Base-by-base conservation (phyloP, 306 rosid species). In the Sindora glabra region DNA sequence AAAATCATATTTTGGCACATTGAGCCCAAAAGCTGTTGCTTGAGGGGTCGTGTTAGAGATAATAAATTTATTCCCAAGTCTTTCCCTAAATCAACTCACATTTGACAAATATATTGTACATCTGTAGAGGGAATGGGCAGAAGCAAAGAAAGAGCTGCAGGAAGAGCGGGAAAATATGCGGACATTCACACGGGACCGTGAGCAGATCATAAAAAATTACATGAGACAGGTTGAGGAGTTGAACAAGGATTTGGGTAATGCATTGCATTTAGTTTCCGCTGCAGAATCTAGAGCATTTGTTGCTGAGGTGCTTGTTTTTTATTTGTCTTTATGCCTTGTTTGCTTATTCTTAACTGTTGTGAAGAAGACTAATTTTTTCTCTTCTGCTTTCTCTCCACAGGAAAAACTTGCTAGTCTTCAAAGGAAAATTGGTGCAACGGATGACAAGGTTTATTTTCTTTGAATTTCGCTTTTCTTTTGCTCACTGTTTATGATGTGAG, bases 101-200 rank as follows among this genome's bases (percentile, higher is more conserved):
- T n/a, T n/a, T n/a, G n/a, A n/a, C n/a, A n/a, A n/a, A n/a, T n/a
- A n/a, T n/a, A n/a, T n/a, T n/a, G n/a, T n/a, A n/a, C n/a, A n/a
- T n/a, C n/a, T n/a, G n/a, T n/a, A 92, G 99, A 78, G 83, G 80
- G 96, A 92, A 73, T 92, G 99, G 99, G 95, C 89, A 23, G 99
- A 86, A 62, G 96, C 82, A 58, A 89, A 82, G 83, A 84, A 79
- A 67, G 99, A 92, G 72, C 74, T 92, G 49, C 89, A 81, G 51
- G 87, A 82, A 54, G 96, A 89, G 75, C 77, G 90, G 41, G 86
- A 80, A 59, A 86, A 73, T 71, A 74, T 74, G 65, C 82, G 87
- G 49, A 71, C 68, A 64, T 70, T 89, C 62, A 65, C 84, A 26
- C 68, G 45, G 47, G 95, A 84, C 26, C 85, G 94, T 41, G 96